Evolutionary conservation across 352 stramenopile genomes (phyloP).

Genomic region (Globisporangium iwayamae): DNA sequence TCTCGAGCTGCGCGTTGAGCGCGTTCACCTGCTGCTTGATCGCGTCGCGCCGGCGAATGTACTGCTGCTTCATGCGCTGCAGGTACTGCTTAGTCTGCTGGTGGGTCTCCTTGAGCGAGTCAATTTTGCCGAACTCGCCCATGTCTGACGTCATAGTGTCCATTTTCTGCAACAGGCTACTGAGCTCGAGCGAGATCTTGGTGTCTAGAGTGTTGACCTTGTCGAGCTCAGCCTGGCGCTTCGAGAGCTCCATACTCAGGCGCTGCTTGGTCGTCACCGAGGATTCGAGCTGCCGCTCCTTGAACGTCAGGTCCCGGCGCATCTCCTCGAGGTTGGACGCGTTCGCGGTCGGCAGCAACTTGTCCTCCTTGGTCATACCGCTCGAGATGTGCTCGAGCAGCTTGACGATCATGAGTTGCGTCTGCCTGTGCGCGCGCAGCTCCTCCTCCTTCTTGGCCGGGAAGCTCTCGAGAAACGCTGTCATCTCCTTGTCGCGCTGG

Average conservation of each 20-base stretch:
- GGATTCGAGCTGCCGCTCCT: slow-evolving; percentile 91
- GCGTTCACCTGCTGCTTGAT: slow-evolving; percentile 84
- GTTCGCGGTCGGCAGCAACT: slow-evolving; percentile 61
- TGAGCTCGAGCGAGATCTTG: slow-evolving; percentile 84
- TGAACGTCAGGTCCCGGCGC: slow-evolving; percentile 86
- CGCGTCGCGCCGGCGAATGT: slow-evolving; percentile 76
- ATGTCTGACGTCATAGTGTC: slow-evolving; percentile 86
- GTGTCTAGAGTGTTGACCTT: slow-evolving; percentile 90
- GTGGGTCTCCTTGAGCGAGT: slow-evolving; percentile 80
- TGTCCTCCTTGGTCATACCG: slow-evolving; percentile 64
- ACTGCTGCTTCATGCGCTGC: slow-evolving; percentile 73
- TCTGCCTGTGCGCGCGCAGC: slow-evolving; percentile 40
- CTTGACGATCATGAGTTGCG: slow-evolving; percentile 83
- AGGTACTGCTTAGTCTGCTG: slow-evolving; percentile 76
- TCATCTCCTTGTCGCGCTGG: slow-evolving; percentile 92
- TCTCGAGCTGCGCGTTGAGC: slow-evolving; percentile 64
- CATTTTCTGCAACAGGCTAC: slow-evolving; percentile 83
- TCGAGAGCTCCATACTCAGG: slow-evolving; percentile 81
- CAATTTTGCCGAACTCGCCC: slow-evolving; percentile 85
- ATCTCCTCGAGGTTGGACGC: slow-evolving; percentile 82
- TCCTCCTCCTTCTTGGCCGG: slow-evolving; percentile 69
- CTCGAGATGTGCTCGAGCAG: slow-evolving; percentile 90
- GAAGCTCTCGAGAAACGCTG: slow-evolving; percentile 82
- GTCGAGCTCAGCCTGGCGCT: slow-evolving; percentile 85
- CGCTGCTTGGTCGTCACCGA: slow-evolving; percentile 86